A percentile compares a stretch with the other conserved stretches of the same genome.
Conservation (phyloP, 1,139 yeast genomes). For the Saccharomyces hybrid region DNA sequence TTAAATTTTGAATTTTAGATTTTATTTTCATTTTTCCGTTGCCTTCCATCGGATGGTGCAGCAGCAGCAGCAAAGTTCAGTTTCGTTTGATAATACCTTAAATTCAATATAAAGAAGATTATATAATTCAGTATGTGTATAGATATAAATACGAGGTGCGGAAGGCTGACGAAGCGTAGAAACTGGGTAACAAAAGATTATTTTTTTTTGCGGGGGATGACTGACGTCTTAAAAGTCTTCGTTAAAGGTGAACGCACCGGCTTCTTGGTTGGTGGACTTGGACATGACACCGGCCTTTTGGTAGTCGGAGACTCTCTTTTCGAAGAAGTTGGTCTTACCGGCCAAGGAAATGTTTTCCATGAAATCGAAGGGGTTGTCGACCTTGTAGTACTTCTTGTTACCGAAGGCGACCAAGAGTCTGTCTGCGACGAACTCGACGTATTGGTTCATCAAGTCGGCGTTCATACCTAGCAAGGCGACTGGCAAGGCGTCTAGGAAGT, state of each 20-base stretch:
- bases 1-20: too few relatives aligned
- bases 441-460: constrained; percentile 87
- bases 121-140: neutral
- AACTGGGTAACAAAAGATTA: constrained; percentile 32
- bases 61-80: too few relatives aligned
- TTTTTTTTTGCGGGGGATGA: neutral
- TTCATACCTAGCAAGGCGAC: constrained; percentile 93
- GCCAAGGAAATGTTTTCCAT: constrained; percentile 98
- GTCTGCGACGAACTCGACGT: constrained; percentile 96
- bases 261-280: constrained; percentile 36
- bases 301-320: constrained; percentile 97
- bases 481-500: constrained; percentile 93
- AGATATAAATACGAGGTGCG: neutral
- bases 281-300: constrained; percentile 99
- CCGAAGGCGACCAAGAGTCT: constrained; percentile 87
- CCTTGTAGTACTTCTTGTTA: constrained; percentile 80
- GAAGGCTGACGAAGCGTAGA: neutral
- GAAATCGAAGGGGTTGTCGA: constrained; percentile 91
- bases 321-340: constrained; percentile 98
- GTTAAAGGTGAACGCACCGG: constrained; percentile 43
- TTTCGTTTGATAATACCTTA: neutral
- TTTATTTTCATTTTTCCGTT: too few relatives aligned
- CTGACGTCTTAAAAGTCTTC: constrained; percentile 39
- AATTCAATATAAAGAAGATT: neutral
- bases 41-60: too few relatives aligned